Percentiles rank a stretch among this genome's conserved stretches.
These are phyloP conservation scores for Globisporangium paroecandrum DNA, from an alignment of 352 stramenopile genomes.

Conservation along the genomic window DNA sequence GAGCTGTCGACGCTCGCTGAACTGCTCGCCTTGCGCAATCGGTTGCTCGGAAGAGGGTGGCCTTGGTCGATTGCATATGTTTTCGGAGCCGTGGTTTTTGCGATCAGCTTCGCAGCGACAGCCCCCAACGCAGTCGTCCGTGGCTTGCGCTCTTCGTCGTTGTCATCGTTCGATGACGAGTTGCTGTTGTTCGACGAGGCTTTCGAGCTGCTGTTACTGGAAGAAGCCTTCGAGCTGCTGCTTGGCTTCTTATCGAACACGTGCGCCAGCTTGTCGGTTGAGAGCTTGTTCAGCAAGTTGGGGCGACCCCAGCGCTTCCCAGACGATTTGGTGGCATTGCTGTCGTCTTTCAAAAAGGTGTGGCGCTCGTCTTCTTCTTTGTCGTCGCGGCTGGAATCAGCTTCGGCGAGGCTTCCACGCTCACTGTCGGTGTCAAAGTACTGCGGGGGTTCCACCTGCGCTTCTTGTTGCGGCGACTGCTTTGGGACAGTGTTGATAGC, in stretches of 20 bases:
- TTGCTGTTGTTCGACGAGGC: slow-evolving; percentile 16
- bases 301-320: slow-evolving; percentile 16
- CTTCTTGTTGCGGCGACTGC: background rate
- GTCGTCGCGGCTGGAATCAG: background rate
- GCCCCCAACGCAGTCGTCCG: slow-evolving; percentile 10
- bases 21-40: slow-evolving; percentile 20
- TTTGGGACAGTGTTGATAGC: slow-evolving; percentile 19
- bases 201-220: slow-evolving; percentile 8
- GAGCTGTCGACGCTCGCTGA: slow-evolving; percentile 10
- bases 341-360: slow-evolving; percentile 13
- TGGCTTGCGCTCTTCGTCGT: slow-evolving; percentile 8
- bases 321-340: background rate
- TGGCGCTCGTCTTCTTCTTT: background rate
- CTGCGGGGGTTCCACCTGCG: slow-evolving; percentile 10
- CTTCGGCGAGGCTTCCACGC: slow-evolving; percentile 9
- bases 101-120: slow-evolving; percentile 15
- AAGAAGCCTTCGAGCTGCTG: slow-evolving; percentile 18
- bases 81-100: slow-evolving; percentile 5
- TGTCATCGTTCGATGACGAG: slow-evolving; percentile 17
- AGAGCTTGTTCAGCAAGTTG: slow-evolving; percentile 23
- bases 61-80: slow-evolving; percentile 15
- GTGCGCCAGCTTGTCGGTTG: slow-evolving; percentile 8
- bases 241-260: slow-evolving; percentile 21
- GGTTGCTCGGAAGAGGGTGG: slow-evolving; percentile 16
- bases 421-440: slow-evolving; percentile 23